Percentiles rank a stretch among this genome's conserved stretches.
Evolutionary conservation across 2,329 filamentous ascomycete genomes (phyloP).

Genomic region (Pezicula carpinea): DNA sequence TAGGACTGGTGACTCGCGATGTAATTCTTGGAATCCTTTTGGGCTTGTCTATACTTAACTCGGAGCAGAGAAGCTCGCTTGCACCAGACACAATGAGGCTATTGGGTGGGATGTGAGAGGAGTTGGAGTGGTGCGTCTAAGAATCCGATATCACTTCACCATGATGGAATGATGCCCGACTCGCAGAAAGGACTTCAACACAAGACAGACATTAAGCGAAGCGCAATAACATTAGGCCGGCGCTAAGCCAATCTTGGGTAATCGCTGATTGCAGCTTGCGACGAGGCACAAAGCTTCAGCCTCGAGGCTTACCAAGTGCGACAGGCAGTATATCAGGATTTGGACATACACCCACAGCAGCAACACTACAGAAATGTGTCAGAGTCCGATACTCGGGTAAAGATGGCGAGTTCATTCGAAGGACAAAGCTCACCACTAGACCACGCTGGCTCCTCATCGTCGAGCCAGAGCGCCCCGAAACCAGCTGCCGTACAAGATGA

Average conservation of each 20-base stretch:
- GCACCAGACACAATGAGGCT: too few relatives aligned
- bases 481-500: slow-evolving; percentile 30
- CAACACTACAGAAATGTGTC: slow-evolving; percentile 6
- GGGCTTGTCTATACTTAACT: too few relatives aligned
- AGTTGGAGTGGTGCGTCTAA: too few relatives aligned
- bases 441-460: slow-evolving; percentile 18
- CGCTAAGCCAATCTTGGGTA: not conserved
- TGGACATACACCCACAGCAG: too few relatives aligned
- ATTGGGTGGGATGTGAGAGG: too few relatives aligned
- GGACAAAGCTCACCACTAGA: slow-evolving; percentile 17
- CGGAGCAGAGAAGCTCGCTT: too few relatives aligned
- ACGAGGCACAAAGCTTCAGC: slow-evolving; percentile 1
- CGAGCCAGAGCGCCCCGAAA: slow-evolving; percentile 18
- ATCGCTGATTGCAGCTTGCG: not conserved
- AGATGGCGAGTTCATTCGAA: slow-evolving; percentile 28
- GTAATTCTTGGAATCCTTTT: too few relatives aligned
- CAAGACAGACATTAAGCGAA: not conserved
- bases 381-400: slow-evolving; percentile 17
- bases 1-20: not conserved
- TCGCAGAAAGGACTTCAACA: too few relatives aligned
- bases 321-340: too few relatives aligned
- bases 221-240: not conserved
- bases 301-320: not conserved
- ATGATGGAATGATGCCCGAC: too few relatives aligned
- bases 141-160: too few relatives aligned